Evolutionary conservation across 2,329 filamentous ascomycete species (phyloP).

Genomic region (Thielaviopsis cerberus): DNA sequence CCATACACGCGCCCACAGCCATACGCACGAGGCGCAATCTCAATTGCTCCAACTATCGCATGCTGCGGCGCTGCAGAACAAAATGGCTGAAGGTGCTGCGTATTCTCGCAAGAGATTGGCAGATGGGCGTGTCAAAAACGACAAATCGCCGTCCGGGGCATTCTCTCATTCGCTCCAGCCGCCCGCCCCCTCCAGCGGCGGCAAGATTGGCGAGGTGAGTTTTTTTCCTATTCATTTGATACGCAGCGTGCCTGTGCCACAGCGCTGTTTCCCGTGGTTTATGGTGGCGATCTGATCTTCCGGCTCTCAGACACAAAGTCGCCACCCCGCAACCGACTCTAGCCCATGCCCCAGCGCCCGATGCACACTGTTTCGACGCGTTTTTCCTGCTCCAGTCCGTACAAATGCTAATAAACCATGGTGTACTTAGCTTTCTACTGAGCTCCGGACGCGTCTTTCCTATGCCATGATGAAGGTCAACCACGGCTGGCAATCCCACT

Average conservation of each 20-base stretch:
- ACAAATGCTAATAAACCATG: not conserved
- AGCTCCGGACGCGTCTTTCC: conserved; percentile 65
- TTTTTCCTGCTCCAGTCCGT: not conserved
- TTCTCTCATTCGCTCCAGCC: conserved; percentile 46
- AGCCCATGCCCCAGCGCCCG: not conserved
- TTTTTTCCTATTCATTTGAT: not conserved
- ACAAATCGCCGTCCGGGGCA: conserved; percentile 15
- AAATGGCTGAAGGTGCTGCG: conserved; percentile 21
- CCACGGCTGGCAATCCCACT: conserved; percentile 67
- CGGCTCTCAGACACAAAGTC: not conserved
- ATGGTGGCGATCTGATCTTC: not conserved
- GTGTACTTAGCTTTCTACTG: conserved; percentile 45
- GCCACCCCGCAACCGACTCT: not conserved
- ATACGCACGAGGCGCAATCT: conserved; percentile 24
- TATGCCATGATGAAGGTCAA: conserved; percentile 92
- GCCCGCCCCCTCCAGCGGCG: conserved; percentile 46
- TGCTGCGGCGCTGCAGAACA: conserved; percentile 29
- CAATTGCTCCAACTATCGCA: conserved; percentile 35
- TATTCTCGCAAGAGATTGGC: conserved; percentile 45
- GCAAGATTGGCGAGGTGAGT: conserved; percentile 43
- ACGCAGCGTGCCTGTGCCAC: no score
- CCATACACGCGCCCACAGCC: not conserved
- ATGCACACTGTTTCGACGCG: not conserved
- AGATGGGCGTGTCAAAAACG: conserved; percentile 43
- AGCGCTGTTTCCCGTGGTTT: no score